Evolutionary conservation across 75 land plant species (phyloP).

Genomic region (Larix kaempferi): DNA sequence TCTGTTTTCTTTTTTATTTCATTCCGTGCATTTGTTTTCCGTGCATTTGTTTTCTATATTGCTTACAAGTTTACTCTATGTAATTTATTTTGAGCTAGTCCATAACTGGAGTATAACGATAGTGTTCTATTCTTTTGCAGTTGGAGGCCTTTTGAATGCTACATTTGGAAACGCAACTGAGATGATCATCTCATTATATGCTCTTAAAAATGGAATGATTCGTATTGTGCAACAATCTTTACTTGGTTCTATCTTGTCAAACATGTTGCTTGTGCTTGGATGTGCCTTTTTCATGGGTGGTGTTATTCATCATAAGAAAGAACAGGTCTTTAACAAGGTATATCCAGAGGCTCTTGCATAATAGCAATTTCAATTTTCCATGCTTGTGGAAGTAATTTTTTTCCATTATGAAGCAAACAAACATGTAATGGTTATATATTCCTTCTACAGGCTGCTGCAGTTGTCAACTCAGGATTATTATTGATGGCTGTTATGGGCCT

Average conservation of each 20-base stretch:
- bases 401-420: neutral
- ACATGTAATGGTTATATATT: neutral
- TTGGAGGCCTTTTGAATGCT: slow-evolving; percentile 86
- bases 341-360: neutral
- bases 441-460: slow-evolving; percentile 64
- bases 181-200: slow-evolving; percentile 79
- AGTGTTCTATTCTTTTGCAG: slow-evolving; percentile 29
- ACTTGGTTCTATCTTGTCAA: slow-evolving; percentile 81
- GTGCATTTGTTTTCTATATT: too few species aligned
- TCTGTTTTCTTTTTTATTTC: neutral
- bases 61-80: neutral
- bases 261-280: slow-evolving; percentile 81
- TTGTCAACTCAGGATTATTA: slow-evolving; percentile 85
- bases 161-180: slow-evolving; percentile 93
- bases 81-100: neutral
- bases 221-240: slow-evolving; percentile 79
- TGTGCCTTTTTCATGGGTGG: slow-evolving; percentile 72
- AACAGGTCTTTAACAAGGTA: slow-evolving; percentile 68
- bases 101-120: neutral
- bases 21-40: neutral
- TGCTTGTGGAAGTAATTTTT: slow-evolving; percentile 1
- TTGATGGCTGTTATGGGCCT: slow-evolving; percentile 98
- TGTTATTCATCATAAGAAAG: slow-evolving; percentile 48
- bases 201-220: slow-evolving; percentile 61
- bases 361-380: neutral